Conservation (phyloP, 352 stramenopile species). For the Globisporangium spiculum region DNA sequence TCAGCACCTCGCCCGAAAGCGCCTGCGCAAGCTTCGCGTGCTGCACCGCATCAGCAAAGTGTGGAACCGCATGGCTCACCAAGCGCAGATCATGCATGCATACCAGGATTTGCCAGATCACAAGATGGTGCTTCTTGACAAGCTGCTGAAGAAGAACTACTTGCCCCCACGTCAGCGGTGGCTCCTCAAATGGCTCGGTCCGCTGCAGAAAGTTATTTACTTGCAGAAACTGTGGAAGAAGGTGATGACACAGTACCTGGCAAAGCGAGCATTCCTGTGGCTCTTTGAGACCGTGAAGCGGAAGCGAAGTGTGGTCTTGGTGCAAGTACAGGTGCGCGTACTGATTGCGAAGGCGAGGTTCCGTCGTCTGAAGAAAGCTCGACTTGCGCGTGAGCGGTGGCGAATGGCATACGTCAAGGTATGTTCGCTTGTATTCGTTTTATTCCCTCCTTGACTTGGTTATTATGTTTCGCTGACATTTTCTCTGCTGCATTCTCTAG, state of each 20-base stretch:
- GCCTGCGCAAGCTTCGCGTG: slow-evolving; percentile 53
- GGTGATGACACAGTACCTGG: slow-evolving; percentile 64
- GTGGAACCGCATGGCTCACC: slow-evolving; percentile 64
- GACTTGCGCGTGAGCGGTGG: slow-evolving; percentile 67
- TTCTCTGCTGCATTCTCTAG: slow-evolving; percentile 16
- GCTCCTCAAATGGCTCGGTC: slow-evolving; percentile 84
- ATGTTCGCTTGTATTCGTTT: slow-evolving; percentile 7
- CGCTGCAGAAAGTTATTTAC: slow-evolving; percentile 79
- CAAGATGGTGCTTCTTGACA: slow-evolving; percentile 81
- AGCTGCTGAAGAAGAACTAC: slow-evolving; percentile 65
- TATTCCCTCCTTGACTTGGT: not conserved
- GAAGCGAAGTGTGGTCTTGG: slow-evolving; percentile 57
- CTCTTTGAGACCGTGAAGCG: slow-evolving; percentile 60
- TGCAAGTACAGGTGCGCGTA: slow-evolving; percentile 64
- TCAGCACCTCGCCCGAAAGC: slow-evolving; percentile 71
- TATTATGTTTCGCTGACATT: slow-evolving; percentile 4
- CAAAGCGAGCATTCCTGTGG: slow-evolving; percentile 81
- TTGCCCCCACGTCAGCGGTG: slow-evolving; percentile 62
- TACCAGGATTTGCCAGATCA: slow-evolving; percentile 80
- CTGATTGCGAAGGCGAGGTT: slow-evolving; percentile 71
- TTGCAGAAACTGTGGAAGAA: slow-evolving; percentile 86
- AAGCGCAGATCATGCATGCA: slow-evolving; percentile 67
- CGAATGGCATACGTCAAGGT: slow-evolving; percentile 65
- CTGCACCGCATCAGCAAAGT: slow-evolving; percentile 59
- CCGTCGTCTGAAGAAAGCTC: slow-evolving; percentile 57